phyloP scores from a whole-genome alignment of 352 stramenopile species.

The Phytopythium montanum region DNA sequence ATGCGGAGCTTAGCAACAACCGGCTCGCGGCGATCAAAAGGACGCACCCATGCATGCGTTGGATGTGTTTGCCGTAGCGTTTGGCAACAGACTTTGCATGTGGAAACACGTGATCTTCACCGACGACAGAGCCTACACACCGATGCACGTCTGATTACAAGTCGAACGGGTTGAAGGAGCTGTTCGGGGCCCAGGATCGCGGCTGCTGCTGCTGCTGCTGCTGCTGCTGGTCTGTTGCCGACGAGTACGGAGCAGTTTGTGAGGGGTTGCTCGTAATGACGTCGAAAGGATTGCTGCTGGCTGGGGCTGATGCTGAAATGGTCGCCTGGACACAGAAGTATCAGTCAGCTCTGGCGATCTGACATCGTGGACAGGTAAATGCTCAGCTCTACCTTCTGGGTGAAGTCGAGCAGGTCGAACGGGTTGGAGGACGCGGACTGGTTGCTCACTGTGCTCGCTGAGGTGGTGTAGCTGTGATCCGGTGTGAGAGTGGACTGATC shows the following conservation, averaged over 20 bases:
- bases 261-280: conserved; percentile 4
- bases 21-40: not conserved
- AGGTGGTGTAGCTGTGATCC: not conserved
- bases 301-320: conserved; percentile 15
- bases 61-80: not conserved
- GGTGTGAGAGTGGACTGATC: not conserved
- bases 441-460: conserved; percentile 13
- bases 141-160: conserved; percentile 19
- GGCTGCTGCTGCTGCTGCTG: conserved; percentile 10
- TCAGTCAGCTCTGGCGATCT: not conserved
- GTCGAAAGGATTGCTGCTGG: conserved; percentile 30
- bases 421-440: conserved; percentile 16
- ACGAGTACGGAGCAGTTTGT: not conserved
- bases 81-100: not conserved
- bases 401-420: conserved; percentile 37
- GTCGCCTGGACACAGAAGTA: conserved; percentile 10
- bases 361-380: not conserved
- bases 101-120: not conserved
- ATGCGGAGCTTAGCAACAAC: not conserved
- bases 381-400: conserved; percentile 24
- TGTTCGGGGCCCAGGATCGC: conserved; percentile 11
- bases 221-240: not conserved
- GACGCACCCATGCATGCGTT: conserved; percentile 6
- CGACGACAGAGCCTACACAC: conserved; percentile 9
- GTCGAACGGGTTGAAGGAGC: conserved; percentile 54